Conservation (phyloP, 2,329 filamentous ascomycete species). For the Claviceps sorghi region DNA sequence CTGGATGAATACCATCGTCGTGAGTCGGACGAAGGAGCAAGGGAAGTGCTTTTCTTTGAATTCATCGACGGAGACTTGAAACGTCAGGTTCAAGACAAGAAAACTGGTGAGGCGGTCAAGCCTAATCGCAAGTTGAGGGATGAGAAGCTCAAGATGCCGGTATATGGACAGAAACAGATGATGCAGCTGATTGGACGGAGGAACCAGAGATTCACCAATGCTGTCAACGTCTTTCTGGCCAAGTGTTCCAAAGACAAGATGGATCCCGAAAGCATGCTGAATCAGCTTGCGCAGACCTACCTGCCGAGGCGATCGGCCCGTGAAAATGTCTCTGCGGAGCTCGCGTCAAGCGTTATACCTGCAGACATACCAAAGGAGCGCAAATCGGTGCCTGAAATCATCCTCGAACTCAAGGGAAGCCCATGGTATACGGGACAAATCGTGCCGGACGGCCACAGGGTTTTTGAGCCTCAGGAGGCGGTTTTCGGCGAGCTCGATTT, state of each 20-base stretch:
- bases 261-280: slow-evolving; percentile 55
- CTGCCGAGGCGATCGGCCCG: slow-evolving; percentile 46
- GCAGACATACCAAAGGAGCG: slow-evolving; percentile 65
- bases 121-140: slow-evolving; percentile 54
- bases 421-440: slow-evolving; percentile 89
- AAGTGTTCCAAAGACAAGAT: slow-evolving; percentile 48
- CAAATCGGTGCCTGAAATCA: slow-evolving; percentile 67
- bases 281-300: slow-evolving; percentile 39
- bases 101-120: slow-evolving; percentile 58
- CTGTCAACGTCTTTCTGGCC: slow-evolving; percentile 64
- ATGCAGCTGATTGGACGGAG: slow-evolving; percentile 75
- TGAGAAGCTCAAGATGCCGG: slow-evolving; percentile 78
- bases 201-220: slow-evolving; percentile 67
- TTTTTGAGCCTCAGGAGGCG: slow-evolving; percentile 73
- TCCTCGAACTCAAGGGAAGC: slow-evolving; percentile 65
- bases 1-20: slow-evolving; percentile 17
- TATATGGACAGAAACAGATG: slow-evolving; percentile 89
- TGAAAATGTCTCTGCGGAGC: slow-evolving; percentile 15
- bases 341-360: slow-evolving; percentile 37
- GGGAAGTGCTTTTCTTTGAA: slow-evolving; percentile 76
- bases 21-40: slow-evolving; percentile 19
- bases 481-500: slow-evolving; percentile 77
- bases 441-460: slow-evolving; percentile 80
- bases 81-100: slow-evolving; percentile 56
- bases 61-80: slow-evolving; percentile 87